Conservation (phyloP, 345 rosid species). For the Hibiscus mutabilis region DNA sequence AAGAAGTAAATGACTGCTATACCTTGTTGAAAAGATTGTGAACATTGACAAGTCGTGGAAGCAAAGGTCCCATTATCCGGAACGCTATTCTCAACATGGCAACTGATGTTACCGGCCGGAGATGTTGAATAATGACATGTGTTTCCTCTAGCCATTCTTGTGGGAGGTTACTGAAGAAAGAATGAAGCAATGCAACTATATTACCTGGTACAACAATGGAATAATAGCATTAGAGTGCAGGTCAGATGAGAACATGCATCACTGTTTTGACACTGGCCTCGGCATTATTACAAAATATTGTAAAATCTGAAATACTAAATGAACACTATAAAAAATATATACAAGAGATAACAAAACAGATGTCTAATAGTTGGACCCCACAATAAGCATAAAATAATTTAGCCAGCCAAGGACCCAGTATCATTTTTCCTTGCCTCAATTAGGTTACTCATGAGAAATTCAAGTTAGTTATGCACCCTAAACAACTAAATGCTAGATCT, state of each 20-base stretch:
- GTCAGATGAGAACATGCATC: not conserved
- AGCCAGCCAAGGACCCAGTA: not conserved
- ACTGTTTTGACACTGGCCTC: not conserved
- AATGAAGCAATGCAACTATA: slow-evolving; percentile 81
- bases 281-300: not conserved
- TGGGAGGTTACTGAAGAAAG: slow-evolving; percentile 94
- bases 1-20: slow-evolving; percentile 8
- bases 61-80: slow-evolving; percentile 94
- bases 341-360: not conserved
- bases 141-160: slow-evolving; percentile 99
- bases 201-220: slow-evolving; percentile 52
- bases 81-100: slow-evolving; percentile 92
- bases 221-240: slow-evolving; percentile 19
- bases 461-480: not conserved
- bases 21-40: slow-evolving; percentile 93
- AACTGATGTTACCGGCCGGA: slow-evolving; percentile 82
- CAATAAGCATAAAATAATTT: not conserved
- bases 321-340: not conserved
- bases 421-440: not conserved
- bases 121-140: slow-evolving; percentile 65
- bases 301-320: not conserved
- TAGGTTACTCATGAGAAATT: not conserved
- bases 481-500: not conserved
- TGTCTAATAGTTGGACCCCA: not conserved
- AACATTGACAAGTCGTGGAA: slow-evolving; percentile 88